phyloP scores from a whole-genome alignment of 2,329 filamentous ascomycete species.

The Aureobasidium melanogenum region DNA sequence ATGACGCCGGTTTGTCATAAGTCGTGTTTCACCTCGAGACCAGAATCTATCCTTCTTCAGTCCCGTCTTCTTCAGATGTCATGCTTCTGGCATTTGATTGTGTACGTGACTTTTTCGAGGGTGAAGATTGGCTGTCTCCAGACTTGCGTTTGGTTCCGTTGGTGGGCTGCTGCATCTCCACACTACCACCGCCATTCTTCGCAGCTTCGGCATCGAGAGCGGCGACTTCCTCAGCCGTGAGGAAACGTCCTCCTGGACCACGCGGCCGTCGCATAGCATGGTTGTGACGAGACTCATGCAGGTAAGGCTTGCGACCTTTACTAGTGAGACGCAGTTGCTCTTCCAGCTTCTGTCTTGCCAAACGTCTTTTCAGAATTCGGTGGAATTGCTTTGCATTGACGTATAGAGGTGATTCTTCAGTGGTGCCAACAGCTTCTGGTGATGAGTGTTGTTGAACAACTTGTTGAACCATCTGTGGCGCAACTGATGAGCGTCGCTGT shows the following conservation, averaged over 20 bases:
- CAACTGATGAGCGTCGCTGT: slow-evolving; percentile 40
- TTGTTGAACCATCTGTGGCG: slow-evolving; percentile 39
- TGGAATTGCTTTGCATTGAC: slow-evolving; percentile 99
- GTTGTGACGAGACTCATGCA: slow-evolving; percentile 95
- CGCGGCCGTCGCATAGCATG: slow-evolving; percentile 94
- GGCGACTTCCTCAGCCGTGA: slow-evolving; percentile 92
- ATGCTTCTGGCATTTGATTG: slow-evolving; percentile 15
- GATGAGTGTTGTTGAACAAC: slow-evolving; percentile 65
- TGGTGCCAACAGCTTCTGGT: slow-evolving; percentile 60
- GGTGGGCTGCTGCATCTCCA: slow-evolving; percentile 20
- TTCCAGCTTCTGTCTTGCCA: slow-evolving; percentile 87
- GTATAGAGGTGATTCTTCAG: slow-evolving; percentile 89
- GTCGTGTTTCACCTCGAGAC: not conserved
- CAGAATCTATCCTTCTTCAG: slow-evolving; percentile 27
- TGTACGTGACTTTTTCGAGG: slow-evolving; percentile 19
- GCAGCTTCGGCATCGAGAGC: slow-evolving; percentile 47
- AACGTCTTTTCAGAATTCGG: slow-evolving; percentile 85
- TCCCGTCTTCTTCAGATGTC: slow-evolving; percentile 24
- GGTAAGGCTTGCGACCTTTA: slow-evolving; percentile 91
- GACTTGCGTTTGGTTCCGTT: slow-evolving; percentile 43
- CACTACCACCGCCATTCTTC: slow-evolving; percentile 27
- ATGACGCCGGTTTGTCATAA: slow-evolving; percentile 2
- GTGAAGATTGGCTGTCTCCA: slow-evolving; percentile 12
- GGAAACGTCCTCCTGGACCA: slow-evolving; percentile 86
- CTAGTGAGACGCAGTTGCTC: slow-evolving; percentile 85